A percentile compares a stretch with the other conserved stretches of the same genome.
Conservation (phyloP, 805 yeast genomes). For the Novakomyces olei region DNA sequence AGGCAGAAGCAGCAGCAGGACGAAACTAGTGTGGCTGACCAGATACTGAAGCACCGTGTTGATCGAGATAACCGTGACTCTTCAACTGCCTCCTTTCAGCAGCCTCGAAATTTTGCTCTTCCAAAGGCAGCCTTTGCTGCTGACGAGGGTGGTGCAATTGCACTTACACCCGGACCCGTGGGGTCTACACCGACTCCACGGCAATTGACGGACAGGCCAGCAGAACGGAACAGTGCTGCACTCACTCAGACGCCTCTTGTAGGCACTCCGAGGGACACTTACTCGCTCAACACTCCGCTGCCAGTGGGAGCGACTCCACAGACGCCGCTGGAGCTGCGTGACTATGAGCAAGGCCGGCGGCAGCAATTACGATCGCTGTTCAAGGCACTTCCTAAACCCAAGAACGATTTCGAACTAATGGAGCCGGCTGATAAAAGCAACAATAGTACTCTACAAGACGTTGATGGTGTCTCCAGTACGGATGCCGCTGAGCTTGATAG, state of each 20-base stretch:
- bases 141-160: conserved; percentile 12
- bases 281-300: conserved; percentile 8
- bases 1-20: not conserved
- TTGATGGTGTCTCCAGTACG: conserved; percentile 8
- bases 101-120: no score
- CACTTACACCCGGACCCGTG: conserved; percentile 2
- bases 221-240: not conserved
- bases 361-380: conserved; percentile 4
- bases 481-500: conserved; percentile 16
- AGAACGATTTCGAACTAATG: conserved; percentile 17
- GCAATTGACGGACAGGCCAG: conserved; percentile 2
- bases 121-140: conserved; percentile 10
- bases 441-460: no score
- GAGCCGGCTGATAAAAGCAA: conserved; percentile 18
- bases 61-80: no score
- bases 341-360: conserved; percentile 3
- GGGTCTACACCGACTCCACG: conserved; percentile 1
- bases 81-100: no score
- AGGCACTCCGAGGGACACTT: conserved; percentile 8
- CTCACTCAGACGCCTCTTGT: not conserved
- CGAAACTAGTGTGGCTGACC: no score
- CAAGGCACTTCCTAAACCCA: conserved; percentile 20
- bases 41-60: no score
- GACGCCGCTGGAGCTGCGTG: conserved; percentile 9
- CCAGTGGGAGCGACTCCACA: not conserved